phyloP scores from a whole-genome alignment of 2,329 filamentous ascomycete genomes.

The Phialophora tarda region DNA sequence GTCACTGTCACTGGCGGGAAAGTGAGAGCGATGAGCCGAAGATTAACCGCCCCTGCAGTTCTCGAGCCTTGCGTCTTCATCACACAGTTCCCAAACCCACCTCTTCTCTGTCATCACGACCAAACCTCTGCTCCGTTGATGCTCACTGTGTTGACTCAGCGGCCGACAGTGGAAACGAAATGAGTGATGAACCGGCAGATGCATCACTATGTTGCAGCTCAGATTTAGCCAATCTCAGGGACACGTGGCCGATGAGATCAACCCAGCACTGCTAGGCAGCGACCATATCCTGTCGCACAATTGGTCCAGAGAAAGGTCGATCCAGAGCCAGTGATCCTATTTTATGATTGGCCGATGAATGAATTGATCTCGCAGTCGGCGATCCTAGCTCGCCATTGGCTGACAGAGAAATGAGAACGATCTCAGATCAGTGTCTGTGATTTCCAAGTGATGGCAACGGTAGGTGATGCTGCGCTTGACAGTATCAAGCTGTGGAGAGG shows the following conservation, averaged over 20 bases:
- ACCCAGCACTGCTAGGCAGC: background rate
- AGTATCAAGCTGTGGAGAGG: background rate
- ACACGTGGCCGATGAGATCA: background rate
- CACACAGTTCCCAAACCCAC: background rate
- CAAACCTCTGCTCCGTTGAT: background rate
- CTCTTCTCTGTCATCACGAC: background rate
- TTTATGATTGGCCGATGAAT: conserved; percentile 3
- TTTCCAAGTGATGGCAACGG: background rate
- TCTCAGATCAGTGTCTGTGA: background rate
- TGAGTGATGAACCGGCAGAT: background rate
- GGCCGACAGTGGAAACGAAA: background rate
- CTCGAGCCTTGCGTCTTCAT: background rate
- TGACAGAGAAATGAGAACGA: background rate
- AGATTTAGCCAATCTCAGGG: background rate
- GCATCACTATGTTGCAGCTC: background rate
- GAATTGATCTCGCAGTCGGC: conserved; percentile 1
- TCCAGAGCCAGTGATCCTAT: background rate
- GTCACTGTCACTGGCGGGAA: background rate
- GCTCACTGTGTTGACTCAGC: background rate
- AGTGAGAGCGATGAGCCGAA: background rate
- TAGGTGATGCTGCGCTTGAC: background rate
- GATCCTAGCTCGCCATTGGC: background rate
- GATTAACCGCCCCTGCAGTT: background rate
- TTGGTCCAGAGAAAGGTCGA: conserved; percentile 2
- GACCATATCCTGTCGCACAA: background rate